These are phyloP conservation scores for Paecilomyces sp. DNA, from an alignment of 2,329 filamentous ascomycete genomes.

Conservation along the genomic window DNA sequence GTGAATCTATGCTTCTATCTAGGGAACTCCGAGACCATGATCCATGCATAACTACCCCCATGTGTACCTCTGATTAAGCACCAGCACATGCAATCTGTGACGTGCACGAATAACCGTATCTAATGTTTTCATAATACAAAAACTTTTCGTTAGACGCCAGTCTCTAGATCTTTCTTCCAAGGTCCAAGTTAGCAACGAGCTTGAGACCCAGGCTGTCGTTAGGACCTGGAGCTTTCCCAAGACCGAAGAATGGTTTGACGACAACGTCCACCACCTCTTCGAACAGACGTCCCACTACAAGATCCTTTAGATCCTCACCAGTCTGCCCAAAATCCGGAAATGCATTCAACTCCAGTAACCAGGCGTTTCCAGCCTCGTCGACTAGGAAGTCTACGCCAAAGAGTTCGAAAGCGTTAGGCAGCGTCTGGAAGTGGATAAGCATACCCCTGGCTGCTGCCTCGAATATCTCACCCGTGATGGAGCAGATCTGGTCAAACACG, in stretches of 20 bases:
- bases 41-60: too few species aligned
- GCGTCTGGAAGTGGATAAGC: conserved; percentile 83
- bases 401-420: conserved; percentile 83
- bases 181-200: conserved; percentile 33
- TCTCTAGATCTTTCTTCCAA: conserved; percentile 26
- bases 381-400: conserved; percentile 90
- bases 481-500: conserved; percentile 69
- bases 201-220: conserved; percentile 23
- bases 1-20: too few species aligned
- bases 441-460: conserved; percentile 78
- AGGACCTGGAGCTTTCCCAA: conserved; percentile 8
- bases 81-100: neutral
- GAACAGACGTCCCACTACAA: conserved; percentile 70
- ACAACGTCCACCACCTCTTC: conserved; percentile 62
- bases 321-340: conserved; percentile 96
- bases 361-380: conserved; percentile 56
- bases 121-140: neutral
- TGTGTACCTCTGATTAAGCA: neutral
- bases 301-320: conserved; percentile 60
- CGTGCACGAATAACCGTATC: neutral
- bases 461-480: conserved; percentile 68
- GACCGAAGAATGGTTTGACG: conserved; percentile 61
- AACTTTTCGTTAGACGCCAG: neutral
- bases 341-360: conserved; percentile 86
- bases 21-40: too few species aligned